Conservation (phyloP, 352 stramenopile species). For the Globisporangium nodosum region DNA sequence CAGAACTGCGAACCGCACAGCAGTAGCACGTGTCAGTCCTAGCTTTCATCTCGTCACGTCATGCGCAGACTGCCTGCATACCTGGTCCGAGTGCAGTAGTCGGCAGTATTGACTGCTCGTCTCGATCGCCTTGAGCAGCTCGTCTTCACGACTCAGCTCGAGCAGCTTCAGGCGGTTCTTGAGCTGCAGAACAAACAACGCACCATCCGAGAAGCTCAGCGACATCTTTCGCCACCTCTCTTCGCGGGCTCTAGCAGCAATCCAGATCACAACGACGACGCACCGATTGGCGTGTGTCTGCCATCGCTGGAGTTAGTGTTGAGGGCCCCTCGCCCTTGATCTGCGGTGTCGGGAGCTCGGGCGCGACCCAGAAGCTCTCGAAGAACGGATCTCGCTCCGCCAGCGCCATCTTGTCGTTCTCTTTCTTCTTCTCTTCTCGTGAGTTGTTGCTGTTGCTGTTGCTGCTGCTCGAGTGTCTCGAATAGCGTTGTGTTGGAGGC, state of each 20-base stretch:
- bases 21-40: not conserved
- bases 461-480: not conserved
- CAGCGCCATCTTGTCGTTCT: not conserved
- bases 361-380: constrained; percentile 31
- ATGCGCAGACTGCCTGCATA: not conserved
- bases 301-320: not conserved
- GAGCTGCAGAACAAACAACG: not conserved
- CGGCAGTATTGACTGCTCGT: constrained; percentile 8
- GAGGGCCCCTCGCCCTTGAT: constrained; percentile 12
- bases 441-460: not conserved
- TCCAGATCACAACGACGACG: not conserved
- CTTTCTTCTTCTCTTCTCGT: not conserved
- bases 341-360: constrained; percentile 18
- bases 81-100: constrained; percentile 3
- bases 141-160: constrained; percentile 8
- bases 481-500: not conserved
- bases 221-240: not conserved
- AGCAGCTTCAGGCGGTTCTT: constrained; percentile 16
- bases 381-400: constrained; percentile 22
- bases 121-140: constrained; percentile 11
- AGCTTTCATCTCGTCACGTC: not conserved
- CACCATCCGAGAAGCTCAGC: not conserved
- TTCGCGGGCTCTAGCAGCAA: not conserved
- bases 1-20: constrained; percentile 2
- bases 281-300: constrained; percentile 8